phyloP scores from a whole-genome alignment of 1,284 basidiomycete species.

The Austropuccinia psidii region DNA sequence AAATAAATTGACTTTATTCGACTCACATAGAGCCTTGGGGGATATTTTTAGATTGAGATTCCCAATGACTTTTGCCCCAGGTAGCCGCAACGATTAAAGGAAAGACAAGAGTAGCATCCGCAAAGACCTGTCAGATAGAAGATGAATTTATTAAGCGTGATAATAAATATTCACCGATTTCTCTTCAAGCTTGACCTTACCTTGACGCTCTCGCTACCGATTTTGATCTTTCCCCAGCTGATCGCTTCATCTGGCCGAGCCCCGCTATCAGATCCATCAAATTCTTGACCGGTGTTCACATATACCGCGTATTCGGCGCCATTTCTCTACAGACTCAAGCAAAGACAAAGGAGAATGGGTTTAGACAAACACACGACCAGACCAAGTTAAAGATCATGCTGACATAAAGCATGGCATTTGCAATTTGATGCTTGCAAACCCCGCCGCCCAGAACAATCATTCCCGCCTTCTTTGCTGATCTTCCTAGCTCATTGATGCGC shows the following conservation, averaged over 20 bases:
- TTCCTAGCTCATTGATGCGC: conserved; percentile 46
- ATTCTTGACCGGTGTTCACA: conserved; percentile 49
- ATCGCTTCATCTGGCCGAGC: conserved; percentile 48
- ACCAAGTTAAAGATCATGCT: neutral
- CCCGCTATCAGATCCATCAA: conserved; percentile 47
- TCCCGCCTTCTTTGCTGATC: conserved; percentile 47
- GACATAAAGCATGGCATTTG: conserved; percentile 48
- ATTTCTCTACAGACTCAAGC: conserved; percentile 40
- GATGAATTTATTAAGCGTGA: too few relatives aligned
- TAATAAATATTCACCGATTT: too few relatives aligned
- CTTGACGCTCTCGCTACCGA: conserved; percentile 43
- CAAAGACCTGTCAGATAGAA: conserved; percentile 42
- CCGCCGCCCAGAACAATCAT: conserved; percentile 48
- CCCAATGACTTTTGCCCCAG: conserved; percentile 39
- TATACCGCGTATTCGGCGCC: conserved; percentile 49
- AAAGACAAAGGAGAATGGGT: neutral
- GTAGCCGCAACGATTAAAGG: conserved; percentile 48
- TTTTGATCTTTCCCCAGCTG: conserved; percentile 48
- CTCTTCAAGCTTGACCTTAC: neutral
- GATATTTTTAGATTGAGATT: neutral
- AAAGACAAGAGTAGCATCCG: conserved; percentile 48
- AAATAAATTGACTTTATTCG: too few relatives aligned
- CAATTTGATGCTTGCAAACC: conserved; percentile 49
- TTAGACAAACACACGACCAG: too few relatives aligned
- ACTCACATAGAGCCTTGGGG: too few relatives aligned